Evolutionary conservation across 192 early-diverging fungal species (phyloP).

Genomic region (Lobosporangium transversale): DNA sequence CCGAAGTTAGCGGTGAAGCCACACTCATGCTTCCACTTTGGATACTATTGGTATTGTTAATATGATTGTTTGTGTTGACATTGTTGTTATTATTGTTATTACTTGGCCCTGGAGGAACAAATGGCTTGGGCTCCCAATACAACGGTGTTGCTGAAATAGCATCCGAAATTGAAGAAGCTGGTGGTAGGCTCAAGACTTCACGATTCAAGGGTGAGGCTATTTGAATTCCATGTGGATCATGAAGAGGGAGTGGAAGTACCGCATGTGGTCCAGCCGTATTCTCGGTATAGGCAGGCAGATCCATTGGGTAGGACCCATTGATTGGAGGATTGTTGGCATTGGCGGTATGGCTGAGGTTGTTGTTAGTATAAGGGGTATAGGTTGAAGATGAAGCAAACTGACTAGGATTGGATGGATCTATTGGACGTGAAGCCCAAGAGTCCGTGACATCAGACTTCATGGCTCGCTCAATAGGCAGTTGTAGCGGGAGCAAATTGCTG

Average conservation of each 20-base stretch:
- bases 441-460: neutral
- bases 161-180: neutral
- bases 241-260: neutral
- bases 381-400: neutral
- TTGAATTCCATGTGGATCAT: neutral
- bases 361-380: neutral
- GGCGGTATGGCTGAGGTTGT: neutral
- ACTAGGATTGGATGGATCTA: too few relatives aligned
- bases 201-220: neutral
- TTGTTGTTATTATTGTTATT: too few relatives aligned
- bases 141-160: too few relatives aligned
- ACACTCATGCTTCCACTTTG: neutral
- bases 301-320: too few relatives aligned
- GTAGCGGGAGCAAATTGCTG: neutral
- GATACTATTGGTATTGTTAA: neutral
- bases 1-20: neutral
- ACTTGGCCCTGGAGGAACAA: neutral
- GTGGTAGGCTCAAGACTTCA: neutral
- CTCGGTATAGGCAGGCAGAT: neutral
- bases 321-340: neutral
- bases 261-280: neutral
- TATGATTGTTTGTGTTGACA: neutral
- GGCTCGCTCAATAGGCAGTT: neutral
- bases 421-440: neutral
- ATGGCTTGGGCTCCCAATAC: too few relatives aligned